phyloP scores from a whole-genome alignment of 768 basidiomycete species.

The Tephrocybe sp. region DNA sequence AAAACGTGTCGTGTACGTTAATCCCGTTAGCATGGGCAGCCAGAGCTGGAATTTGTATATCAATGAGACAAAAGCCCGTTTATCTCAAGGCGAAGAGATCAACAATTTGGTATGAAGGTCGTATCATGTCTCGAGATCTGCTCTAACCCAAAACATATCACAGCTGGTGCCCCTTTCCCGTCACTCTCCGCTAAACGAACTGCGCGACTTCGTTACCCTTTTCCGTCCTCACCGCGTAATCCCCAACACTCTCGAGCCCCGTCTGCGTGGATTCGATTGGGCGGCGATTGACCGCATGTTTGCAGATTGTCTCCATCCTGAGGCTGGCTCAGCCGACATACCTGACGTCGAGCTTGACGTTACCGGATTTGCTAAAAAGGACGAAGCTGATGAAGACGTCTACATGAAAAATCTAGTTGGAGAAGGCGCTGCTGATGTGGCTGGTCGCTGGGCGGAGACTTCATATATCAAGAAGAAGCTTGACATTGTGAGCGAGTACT shows the following conservation, averaged over 20 bases:
- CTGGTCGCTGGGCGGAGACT: conserved; percentile 55
- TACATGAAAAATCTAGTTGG: conserved; percentile 70
- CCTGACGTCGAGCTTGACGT: conserved; percentile 5
- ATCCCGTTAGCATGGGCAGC: conserved; percentile 71
- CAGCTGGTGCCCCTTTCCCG: conserved; percentile 84
- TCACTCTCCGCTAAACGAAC: conserved; percentile 87
- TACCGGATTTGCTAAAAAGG: conserved; percentile 12
- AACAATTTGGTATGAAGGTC: conserved; percentile 56
- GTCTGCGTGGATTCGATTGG: conserved; percentile 66
- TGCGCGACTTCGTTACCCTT: conserved; percentile 75
- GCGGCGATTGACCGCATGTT: conserved; percentile 71
- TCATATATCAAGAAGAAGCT: conserved; percentile 45
- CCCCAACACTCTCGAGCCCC: conserved; percentile 73
- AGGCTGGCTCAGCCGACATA: conserved; percentile 7
- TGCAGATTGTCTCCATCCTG: conserved; percentile 46
- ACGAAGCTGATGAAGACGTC: conserved; percentile 41
- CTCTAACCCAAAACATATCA: background rate
- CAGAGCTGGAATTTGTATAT: conserved; percentile 53
- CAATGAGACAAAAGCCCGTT: conserved; percentile 34
- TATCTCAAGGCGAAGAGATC: conserved; percentile 46
- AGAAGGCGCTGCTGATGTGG: conserved; percentile 44
- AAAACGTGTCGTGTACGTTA: conserved; percentile 76
- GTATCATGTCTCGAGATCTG: background rate
- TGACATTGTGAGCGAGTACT: conserved; percentile 41
- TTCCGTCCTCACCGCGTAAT: conserved; percentile 78